Evolutionary conservation across 1,284 basidiomycete species (phyloP).

Genomic region (Tranzscheliella williamsii): DNA sequence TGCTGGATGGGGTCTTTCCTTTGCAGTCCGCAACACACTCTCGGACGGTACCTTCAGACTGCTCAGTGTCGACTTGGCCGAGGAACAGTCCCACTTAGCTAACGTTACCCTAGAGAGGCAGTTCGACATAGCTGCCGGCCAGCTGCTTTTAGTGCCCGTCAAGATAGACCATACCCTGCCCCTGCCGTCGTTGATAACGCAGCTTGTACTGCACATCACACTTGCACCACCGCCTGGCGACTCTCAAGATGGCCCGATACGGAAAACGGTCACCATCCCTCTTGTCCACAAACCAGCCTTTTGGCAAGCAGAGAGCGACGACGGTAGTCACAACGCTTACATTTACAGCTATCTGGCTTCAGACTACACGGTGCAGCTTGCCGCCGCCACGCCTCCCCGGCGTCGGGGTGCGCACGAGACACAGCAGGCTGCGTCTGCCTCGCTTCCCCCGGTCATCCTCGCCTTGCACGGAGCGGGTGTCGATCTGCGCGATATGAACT

Average conservation of each 20-base stretch:
- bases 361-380: conserved; percentile 5
- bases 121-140: too few species aligned
- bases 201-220: too few species aligned
- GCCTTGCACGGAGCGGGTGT: conserved; percentile 82
- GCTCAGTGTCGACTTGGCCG: conserved; percentile 3
- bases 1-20: conserved; percentile 23
- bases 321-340: conserved; percentile 11
- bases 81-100: too few species aligned
- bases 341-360: conserved; percentile 20
- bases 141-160: conserved; percentile 6
- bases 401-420: background rate
- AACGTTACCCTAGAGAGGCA: too few species aligned
- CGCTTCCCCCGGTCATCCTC: conserved; percentile 66
- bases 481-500: conserved; percentile 63
- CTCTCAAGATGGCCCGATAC: too few species aligned
- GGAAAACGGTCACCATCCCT: too few species aligned
- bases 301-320: conserved; percentile 8
- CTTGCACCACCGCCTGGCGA: too few species aligned
- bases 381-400: conserved; percentile 37
- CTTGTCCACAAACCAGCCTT: conserved; percentile 13
- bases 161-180: too few species aligned
- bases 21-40: conserved; percentile 19
- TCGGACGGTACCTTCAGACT: background rate
- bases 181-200: too few species aligned
- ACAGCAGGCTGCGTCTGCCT: background rate